These are phyloP conservation scores for Coccinonectria pachysandricola DNA, from an alignment of 2,329 filamentous ascomycete species.

Conservation along the genomic window DNA sequence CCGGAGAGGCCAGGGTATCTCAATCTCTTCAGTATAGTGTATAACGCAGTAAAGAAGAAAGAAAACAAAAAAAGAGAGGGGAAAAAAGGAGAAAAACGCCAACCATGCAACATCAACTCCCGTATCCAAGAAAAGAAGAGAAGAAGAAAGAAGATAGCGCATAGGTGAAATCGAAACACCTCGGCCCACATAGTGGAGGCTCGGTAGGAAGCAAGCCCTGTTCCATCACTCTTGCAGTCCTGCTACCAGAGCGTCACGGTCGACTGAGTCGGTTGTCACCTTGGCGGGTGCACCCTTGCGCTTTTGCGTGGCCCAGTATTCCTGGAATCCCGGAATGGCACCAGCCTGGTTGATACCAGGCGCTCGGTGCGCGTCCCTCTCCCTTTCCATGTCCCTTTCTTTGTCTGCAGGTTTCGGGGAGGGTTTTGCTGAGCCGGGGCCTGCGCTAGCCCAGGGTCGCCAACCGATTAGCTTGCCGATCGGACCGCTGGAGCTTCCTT, in stretches of 20 bases:
- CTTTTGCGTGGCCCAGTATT: slow-evolving; percentile 40
- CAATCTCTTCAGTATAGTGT: slow-evolving; percentile 8
- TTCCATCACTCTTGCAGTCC: slow-evolving; percentile 31
- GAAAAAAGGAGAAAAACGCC: too few relatives aligned
- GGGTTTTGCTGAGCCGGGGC: slow-evolving; percentile 8
- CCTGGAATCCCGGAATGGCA: slow-evolving; percentile 59
- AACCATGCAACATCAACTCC: slow-evolving; percentile 10
- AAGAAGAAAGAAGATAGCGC: neutral
- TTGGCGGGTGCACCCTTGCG: slow-evolving; percentile 43
- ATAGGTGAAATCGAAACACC: slow-evolving; percentile 2
- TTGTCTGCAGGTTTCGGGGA: slow-evolving; percentile 12
- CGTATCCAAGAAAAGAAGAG: slow-evolving; percentile 6
- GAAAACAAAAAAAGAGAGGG: slow-evolving; percentile 11
- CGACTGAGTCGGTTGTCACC: slow-evolving; percentile 47
- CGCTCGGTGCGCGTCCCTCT: slow-evolving; percentile 36
- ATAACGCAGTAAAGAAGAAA: slow-evolving; percentile 13
- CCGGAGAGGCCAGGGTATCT: slow-evolving; percentile 19
- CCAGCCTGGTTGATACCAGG: slow-evolving; percentile 74
- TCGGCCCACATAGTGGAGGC: neutral
- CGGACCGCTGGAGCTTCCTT: slow-evolving; percentile 15
- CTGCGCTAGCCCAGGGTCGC: slow-evolving; percentile 34
- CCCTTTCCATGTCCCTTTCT: slow-evolving; percentile 25
- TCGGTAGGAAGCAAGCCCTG: slow-evolving; percentile 1
- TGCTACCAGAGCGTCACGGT: slow-evolving; percentile 51
- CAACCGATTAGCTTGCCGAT: slow-evolving; percentile 38